phyloP scores from a whole-genome alignment of 1,284 basidiomycete genomes.

The Quambalaria eucalypti region DNA sequence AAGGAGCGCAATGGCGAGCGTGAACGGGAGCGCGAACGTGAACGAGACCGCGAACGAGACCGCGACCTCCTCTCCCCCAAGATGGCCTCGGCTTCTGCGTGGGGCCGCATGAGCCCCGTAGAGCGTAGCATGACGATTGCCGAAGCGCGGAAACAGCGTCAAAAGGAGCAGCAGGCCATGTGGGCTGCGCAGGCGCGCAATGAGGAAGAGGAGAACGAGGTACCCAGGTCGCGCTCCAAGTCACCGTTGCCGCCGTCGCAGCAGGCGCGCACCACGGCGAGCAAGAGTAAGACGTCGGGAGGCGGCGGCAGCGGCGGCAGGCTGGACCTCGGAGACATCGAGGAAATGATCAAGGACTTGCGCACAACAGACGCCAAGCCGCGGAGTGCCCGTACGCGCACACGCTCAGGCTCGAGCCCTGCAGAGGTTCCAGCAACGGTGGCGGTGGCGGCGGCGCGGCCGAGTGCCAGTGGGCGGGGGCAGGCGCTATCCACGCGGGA shows the following conservation, averaged over 20 bases:
- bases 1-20: constrained; percentile 1
- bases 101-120: no score
- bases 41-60: neutral
- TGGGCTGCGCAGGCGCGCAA: no score
- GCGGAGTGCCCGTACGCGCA: neutral
- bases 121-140: no score
- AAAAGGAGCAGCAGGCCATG: no score
- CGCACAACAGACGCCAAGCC: constrained; percentile 8
- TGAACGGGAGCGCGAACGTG: constrained; percentile 5
- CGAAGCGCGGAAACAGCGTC: no score
- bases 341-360: constrained; percentile 26
- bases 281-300: neutral
- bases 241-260: neutral
- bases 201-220: no score
- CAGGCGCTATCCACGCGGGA: no score
- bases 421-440: neutral
- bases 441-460: no score
- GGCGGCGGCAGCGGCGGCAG: neutral
- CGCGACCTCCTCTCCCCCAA: neutral
- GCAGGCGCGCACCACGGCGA: neutral
- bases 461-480: no score
- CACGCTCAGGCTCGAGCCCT: neutral
- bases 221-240: no score
- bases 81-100: neutral
- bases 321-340: constrained; percentile 22